Conservation (phyloP, 306 rosid species). For the Acacia confusa region DNA sequence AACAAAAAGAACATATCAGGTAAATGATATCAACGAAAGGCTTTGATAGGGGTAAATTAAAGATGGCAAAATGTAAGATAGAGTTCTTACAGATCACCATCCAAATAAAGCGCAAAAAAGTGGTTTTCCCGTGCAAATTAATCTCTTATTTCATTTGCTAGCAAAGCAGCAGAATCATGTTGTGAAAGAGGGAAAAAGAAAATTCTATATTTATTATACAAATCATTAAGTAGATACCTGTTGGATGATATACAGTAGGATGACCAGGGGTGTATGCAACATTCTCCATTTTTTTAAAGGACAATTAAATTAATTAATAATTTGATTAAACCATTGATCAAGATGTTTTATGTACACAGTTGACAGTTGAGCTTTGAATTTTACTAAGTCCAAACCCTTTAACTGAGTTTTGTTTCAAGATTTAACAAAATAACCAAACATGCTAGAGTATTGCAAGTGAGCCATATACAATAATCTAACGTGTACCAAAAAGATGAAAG, state of each 20-base stretch:
- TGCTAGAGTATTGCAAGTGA: no score
- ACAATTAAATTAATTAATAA: no score
- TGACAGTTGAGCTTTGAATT: no score
- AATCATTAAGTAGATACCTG: slow-evolving; percentile 48
- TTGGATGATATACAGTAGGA: slow-evolving; percentile 78
- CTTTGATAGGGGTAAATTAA: not conserved
- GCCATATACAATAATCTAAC: no score
- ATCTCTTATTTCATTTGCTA: not conserved
- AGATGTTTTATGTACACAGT: no score
- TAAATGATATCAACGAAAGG: no score
- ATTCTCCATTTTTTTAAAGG: no score
- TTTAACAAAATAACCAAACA: no score
- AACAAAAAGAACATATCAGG: not conserved
- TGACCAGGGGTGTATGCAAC: slow-evolving; percentile 63
- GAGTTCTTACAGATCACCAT: slow-evolving; percentile 76
- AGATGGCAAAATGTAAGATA: not conserved
- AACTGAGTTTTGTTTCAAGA: no score
- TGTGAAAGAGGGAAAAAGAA: slow-evolving; percentile 16
- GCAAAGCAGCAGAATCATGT: not conserved
- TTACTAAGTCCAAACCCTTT: no score
- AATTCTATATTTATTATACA: not conserved
- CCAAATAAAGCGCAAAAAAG: slow-evolving; percentile 81
- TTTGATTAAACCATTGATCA: no score
- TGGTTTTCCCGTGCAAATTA: slow-evolving; percentile 67
- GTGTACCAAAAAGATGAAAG: no score